Percentiles rank a stretch among this genome's conserved stretches.
Conservation (phyloP, 805 yeast genomes). For the Huiozyma sinensis region DNA sequence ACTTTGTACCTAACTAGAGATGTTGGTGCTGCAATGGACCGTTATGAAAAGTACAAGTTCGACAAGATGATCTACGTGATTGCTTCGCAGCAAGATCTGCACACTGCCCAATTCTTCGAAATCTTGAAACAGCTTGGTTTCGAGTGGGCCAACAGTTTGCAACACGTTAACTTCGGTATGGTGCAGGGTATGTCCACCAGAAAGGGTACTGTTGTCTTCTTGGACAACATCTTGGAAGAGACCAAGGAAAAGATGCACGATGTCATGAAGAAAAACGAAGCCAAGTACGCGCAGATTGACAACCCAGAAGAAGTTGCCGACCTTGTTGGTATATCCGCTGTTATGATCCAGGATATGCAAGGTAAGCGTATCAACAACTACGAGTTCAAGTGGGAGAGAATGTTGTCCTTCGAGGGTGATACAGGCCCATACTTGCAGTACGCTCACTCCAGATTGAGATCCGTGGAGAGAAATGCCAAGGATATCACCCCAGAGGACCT, state of each 20-base stretch:
- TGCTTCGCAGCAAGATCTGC: slow-evolving; percentile 93
- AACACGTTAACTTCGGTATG: slow-evolving; percentile 91
- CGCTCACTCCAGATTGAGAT: slow-evolving; percentile 92
- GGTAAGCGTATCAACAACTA: slow-evolving; percentile 92
- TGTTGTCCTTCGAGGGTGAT: slow-evolving; percentile 97
- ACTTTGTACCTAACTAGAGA: slow-evolving; percentile 89
- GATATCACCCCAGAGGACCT: slow-evolving; percentile 35
- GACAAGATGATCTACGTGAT: slow-evolving; percentile 94
- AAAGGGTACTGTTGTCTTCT: slow-evolving; percentile 95
- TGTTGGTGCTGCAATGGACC: slow-evolving; percentile 88
- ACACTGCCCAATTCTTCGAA: slow-evolving; percentile 85
- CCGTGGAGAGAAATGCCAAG: slow-evolving; percentile 75
- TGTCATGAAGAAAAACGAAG: slow-evolving; percentile 86
- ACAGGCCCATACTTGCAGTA: slow-evolving; percentile 98
- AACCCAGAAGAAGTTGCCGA: slow-evolving; percentile 94
- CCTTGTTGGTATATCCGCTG: slow-evolving; percentile 89
- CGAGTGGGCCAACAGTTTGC: slow-evolving; percentile 71
- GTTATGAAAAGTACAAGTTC: slow-evolving; percentile 71
- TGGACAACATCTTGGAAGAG: slow-evolving; percentile 85
- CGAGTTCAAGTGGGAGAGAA: slow-evolving; percentile 93
- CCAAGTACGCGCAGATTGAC: slow-evolving; percentile 83
- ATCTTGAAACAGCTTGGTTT: slow-evolving; percentile 81
- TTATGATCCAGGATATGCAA: slow-evolving; percentile 98
- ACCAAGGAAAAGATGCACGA: slow-evolving; percentile 90
- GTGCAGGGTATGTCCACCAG: slow-evolving; percentile 97